These are phyloP conservation scores for Silybum marianum DNA, from an alignment of 129 eudicot species.

Conservation along the genomic window DNA sequence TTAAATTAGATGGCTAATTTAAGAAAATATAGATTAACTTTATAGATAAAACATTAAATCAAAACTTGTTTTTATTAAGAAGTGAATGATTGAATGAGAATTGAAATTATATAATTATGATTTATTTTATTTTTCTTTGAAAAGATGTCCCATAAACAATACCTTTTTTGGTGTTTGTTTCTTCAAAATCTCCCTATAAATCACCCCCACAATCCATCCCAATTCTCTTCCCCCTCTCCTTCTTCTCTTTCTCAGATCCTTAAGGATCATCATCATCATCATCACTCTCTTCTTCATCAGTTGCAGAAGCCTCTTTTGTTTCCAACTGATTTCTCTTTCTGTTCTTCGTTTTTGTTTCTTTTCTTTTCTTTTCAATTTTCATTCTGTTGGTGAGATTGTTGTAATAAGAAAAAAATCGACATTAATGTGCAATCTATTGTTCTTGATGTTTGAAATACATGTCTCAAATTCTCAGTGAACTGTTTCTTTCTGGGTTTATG, in stretches of 20 bases:
- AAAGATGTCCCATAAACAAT: slow-evolving; percentile 26
- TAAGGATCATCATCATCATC: slow-evolving; percentile 23
- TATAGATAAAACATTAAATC: background rate
- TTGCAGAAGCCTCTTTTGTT: background rate
- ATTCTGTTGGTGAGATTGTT: background rate
- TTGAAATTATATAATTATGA: background rate
- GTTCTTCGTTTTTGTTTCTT: background rate
- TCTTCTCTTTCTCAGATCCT: slow-evolving; percentile 34
- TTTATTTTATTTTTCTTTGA: background rate
- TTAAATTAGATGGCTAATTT: too few species aligned
- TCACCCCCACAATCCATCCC: slow-evolving; percentile 41
- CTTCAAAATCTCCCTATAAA: slow-evolving; percentile 56
- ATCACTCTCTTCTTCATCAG: slow-evolving; percentile 13
- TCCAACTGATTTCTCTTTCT: background rate
- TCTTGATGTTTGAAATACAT: slow-evolving; percentile 77
- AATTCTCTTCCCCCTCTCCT: slow-evolving; percentile 51
- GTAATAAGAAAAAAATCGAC: slow-evolving; percentile 27
- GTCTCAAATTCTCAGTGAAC: slow-evolving; percentile 93
- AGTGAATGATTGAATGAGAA: background rate
- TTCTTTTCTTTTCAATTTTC: background rate
- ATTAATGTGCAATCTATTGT: slow-evolving; percentile 61
- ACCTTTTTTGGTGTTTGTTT: slow-evolving; percentile 23
- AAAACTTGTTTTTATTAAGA: background rate
- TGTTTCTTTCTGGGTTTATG: slow-evolving; percentile 86
- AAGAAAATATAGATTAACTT: background rate